phyloP scores from a whole-genome alignment of 108 stramenopile genomes.

The Mediolabrus comicus region DNA sequence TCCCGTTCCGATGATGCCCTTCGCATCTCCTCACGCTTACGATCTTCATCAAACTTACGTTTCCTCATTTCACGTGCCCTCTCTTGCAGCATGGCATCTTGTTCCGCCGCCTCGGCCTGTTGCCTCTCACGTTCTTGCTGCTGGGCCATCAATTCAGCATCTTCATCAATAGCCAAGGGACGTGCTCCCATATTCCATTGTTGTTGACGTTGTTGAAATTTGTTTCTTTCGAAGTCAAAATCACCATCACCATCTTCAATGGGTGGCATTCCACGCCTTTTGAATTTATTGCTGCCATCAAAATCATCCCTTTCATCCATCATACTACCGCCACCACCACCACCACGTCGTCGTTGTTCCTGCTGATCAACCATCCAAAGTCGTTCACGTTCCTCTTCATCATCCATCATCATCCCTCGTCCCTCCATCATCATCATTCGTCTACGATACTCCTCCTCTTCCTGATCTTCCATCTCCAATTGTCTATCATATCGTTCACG shows the following conservation, averaged over 20 bases:
- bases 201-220: conserved; percentile 1
- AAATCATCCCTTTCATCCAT: background rate
- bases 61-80: conserved; percentile 10
- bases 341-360: background rate
- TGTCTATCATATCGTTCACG: conserved; percentile 22
- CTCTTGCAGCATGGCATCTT: conserved; percentile 15
- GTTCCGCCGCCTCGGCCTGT: background rate
- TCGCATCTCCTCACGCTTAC: conserved; percentile 14
- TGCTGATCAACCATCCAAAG: conserved; percentile 6
- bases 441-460: conserved; percentile 5
- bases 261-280: background rate
- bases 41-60: conserved; percentile 2
- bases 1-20: conserved; percentile 21
- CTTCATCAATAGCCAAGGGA: conserved; percentile 21
- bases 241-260: background rate
- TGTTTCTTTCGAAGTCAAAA: background rate
- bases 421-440: conserved; percentile 16
- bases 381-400: background rate
- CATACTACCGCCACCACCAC: background rate
- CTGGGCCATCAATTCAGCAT: conserved; percentile 11
- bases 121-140: background rate
- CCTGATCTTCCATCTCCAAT: conserved; percentile 3
- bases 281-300: background rate
- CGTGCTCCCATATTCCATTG: conserved; percentile 1
- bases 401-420: background rate